phyloP scores from a whole-genome alignment of 2,329 filamentous ascomycete species.

The Meredithiella fracta region DNA sequence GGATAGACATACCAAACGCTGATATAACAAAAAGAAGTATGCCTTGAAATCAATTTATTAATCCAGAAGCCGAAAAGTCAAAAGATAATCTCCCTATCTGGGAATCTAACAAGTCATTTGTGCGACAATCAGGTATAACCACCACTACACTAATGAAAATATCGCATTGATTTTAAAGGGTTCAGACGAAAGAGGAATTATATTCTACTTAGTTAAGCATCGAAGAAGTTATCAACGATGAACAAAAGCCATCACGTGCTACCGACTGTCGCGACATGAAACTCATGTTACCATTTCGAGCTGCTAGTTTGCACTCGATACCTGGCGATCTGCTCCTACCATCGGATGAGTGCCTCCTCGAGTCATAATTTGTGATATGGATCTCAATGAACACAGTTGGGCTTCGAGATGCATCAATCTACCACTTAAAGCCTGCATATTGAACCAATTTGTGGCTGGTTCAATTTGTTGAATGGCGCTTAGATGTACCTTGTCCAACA shows the following conservation, averaged over 20 bases:
- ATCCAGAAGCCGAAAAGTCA: not conserved
- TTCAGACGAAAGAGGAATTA: not conserved
- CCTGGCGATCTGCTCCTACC: too few relatives aligned
- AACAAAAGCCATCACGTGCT: too few relatives aligned
- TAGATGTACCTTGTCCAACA: not conserved
- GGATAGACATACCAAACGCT: too few relatives aligned
- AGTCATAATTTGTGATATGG: too few relatives aligned
- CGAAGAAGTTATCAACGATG: too few relatives aligned
- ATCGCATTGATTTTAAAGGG: not conserved
- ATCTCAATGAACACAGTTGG: not conserved
- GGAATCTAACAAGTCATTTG: conserved; percentile 2
- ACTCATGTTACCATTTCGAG: too few relatives aligned
- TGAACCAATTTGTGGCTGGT: not conserved
- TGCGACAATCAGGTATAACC: conserved; percentile 1
- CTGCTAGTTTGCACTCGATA: too few relatives aligned
- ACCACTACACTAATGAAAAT: conserved; percentile 4
- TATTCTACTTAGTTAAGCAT: too few relatives aligned
- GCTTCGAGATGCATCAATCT: not conserved
- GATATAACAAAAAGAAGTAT: too few relatives aligned
- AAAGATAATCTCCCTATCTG: not conserved
- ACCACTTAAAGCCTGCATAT: not conserved
- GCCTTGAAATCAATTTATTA: not conserved
- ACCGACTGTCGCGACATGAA: too few relatives aligned
- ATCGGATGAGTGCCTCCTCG: too few relatives aligned
- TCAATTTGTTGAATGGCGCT: not conserved